phyloP scores from a whole-genome alignment of 2,329 filamentous ascomycete species.

The Knufia petricola region DNA sequence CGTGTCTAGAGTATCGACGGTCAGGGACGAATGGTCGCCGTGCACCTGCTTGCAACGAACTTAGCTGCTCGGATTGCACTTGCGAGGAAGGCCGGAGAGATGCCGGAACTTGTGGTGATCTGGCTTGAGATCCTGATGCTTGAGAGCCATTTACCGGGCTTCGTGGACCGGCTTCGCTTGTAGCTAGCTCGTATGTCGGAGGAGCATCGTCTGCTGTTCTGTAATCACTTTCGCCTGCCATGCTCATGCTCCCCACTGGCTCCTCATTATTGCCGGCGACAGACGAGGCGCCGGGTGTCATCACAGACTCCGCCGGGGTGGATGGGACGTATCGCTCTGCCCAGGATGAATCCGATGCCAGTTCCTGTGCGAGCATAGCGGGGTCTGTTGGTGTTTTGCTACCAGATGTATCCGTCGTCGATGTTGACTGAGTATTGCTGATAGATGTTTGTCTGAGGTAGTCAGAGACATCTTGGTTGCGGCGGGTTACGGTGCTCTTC shows the following conservation, averaged over 20 bases:
- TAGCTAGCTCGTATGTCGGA: constrained; percentile 7
- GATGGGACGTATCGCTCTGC: constrained; percentile 7
- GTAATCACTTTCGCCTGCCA: not conserved
- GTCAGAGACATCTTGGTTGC: constrained; percentile 5
- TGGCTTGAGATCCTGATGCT: not conserved
- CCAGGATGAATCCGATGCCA: constrained; percentile 10
- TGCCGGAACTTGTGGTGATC: not conserved
- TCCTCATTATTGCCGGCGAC: not conserved
- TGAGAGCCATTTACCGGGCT: not conserved
- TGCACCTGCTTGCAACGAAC: not conserved
- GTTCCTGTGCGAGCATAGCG: constrained; percentile 5
- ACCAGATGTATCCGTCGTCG: not conserved
- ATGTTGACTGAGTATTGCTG: not conserved
- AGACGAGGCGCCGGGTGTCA: constrained; percentile 3
- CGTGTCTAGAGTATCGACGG: constrained; percentile 12
- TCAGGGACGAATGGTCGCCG: not conserved
- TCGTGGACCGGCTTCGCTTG: not conserved
- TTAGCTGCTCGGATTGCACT: not conserved
- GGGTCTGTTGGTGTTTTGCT: constrained; percentile 1
- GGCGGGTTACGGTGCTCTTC: constrained; percentile 1
- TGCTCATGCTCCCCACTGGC: not conserved
- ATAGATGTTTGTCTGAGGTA: constrained; percentile 4
- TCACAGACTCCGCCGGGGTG: not conserved
- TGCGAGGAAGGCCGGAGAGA: not conserved
- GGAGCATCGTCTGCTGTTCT: constrained; percentile 1